A percentile compares a stretch with the other conserved stretches of the same genome.
Evolutionary conservation across 2,329 filamentous ascomycete species (phyloP).

Genomic region (Harringtonia lauricola): DNA sequence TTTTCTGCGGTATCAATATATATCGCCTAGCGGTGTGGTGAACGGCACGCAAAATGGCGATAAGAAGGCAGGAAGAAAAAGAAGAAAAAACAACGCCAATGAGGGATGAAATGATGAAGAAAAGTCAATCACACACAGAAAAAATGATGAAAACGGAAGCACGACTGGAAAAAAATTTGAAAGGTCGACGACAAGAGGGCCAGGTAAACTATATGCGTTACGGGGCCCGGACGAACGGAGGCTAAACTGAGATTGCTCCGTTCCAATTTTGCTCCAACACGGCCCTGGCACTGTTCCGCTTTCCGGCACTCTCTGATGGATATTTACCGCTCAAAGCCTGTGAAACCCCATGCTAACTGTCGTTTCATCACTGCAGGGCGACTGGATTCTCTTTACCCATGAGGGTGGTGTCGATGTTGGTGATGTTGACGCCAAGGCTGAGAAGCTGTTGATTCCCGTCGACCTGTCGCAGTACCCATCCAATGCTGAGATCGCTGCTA

Average conservation of each 20-base stretch:
- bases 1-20: background rate
- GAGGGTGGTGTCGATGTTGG: constrained; percentile 99
- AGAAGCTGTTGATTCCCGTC: constrained; percentile 96
- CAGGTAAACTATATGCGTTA: too few relatives aligned
- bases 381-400: constrained; percentile 99
- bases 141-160: background rate
- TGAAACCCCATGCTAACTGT: too few relatives aligned
- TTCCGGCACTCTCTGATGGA: too few relatives aligned
- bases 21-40: background rate
- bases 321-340: background rate
- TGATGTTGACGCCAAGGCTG: constrained; percentile 96
- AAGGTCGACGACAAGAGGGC: too few relatives aligned
- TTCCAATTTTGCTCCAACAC: constrained; percentile 7
- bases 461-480: constrained; percentile 91
- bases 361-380: constrained; percentile 56
- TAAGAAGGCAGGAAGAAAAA: too few relatives aligned
- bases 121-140: background rate
- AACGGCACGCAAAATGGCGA: too few relatives aligned
- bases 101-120: too few relatives aligned
- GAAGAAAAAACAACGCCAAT: background rate
- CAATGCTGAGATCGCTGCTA: constrained; percentile 80
- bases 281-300: too few relatives aligned
- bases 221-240: constrained; percentile 29
- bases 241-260: constrained; percentile 25
- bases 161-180: background rate